Percentiles rank a stretch among this genome's conserved stretches.
Conservation (phyloP, 2,329 filamentous ascomycete species). For the Graphium sp. region DNA sequence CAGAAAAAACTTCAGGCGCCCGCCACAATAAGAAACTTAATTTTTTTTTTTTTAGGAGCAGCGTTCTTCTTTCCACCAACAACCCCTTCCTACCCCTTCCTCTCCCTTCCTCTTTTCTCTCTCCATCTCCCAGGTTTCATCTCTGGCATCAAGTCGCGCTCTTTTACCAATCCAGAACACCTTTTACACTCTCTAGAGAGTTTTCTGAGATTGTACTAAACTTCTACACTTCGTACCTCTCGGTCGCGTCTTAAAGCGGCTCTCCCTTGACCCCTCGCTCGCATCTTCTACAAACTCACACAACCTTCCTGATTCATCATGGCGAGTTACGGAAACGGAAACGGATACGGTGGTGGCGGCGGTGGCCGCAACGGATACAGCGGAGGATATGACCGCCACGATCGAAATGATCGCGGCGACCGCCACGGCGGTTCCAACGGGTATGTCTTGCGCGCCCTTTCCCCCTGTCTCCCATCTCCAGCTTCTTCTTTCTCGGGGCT, state of each 20-base stretch:
- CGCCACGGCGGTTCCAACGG: conserved; percentile 30
- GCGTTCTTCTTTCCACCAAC: conserved; percentile 1
- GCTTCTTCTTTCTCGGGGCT: neutral
- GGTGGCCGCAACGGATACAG: conserved; percentile 12
- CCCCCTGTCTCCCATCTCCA: conserved; percentile 10
- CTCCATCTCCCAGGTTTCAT: conserved; percentile 1
- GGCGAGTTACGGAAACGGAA: conserved; percentile 12
- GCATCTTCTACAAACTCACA: too few species aligned
- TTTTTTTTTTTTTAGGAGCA: too few species aligned
- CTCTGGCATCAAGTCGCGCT: too few species aligned
- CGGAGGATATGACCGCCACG: conserved; percentile 20
- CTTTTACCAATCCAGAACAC: too few species aligned
- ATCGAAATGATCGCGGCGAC: conserved; percentile 20
- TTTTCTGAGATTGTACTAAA: neutral
- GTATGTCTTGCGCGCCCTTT: conserved; percentile 17
- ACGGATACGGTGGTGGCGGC: conserved; percentile 12
- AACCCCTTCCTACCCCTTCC: neutral
- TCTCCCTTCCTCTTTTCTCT: neutral
- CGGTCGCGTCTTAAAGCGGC: neutral
- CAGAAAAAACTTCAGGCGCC: neutral
- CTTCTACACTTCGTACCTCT: neutral
- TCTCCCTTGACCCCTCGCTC: neutral
- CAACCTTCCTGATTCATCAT: conserved; percentile 1
- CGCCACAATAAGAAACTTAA: too few species aligned
- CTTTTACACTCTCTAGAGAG: too few species aligned